Percentiles rank a stretch among this genome's conserved stretches.
Conservation (phyloP, 2,329 filamentous ascomycete species). For the Rutstroemia sp. region DNA sequence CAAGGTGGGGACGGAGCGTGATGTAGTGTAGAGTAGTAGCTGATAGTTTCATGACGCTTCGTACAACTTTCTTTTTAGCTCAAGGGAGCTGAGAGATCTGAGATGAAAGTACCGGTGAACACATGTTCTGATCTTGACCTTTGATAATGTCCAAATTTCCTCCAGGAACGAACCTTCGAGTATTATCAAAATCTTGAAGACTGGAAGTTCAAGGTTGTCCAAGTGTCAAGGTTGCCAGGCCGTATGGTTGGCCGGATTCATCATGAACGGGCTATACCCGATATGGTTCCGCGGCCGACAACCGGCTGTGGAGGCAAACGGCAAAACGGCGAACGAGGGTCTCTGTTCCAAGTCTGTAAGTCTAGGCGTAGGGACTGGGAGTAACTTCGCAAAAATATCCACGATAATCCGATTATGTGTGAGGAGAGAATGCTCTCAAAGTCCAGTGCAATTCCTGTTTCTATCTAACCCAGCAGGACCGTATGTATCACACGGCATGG, state of each 20-base stretch:
- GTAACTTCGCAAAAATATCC: background rate
- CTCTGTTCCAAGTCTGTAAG: no score
- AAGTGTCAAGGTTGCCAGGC: background rate
- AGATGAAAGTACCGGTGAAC: background rate
- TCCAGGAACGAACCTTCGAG: no score
- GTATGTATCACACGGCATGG: background rate
- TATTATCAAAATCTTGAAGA: background rate
- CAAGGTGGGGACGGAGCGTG: background rate
- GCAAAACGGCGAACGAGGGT: background rate
- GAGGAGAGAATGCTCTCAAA: background rate
- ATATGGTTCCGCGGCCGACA: background rate
- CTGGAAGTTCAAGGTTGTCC: no score
- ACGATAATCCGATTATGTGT: background rate
- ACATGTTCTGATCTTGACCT: background rate
- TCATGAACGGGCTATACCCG: constrained; percentile 1
- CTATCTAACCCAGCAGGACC: no score
- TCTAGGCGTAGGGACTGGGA: no score
- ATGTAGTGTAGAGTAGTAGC: no score
- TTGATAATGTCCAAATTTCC: no score
- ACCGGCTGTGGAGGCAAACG: background rate
- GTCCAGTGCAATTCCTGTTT: no score
- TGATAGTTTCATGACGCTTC: background rate
- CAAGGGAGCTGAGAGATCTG: background rate
- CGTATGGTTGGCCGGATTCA: constrained; percentile 2
- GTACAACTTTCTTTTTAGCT: background rate